Base-by-base conservation (phyloP, 305 asterid species). In the Fraxinus greggii region DNA sequence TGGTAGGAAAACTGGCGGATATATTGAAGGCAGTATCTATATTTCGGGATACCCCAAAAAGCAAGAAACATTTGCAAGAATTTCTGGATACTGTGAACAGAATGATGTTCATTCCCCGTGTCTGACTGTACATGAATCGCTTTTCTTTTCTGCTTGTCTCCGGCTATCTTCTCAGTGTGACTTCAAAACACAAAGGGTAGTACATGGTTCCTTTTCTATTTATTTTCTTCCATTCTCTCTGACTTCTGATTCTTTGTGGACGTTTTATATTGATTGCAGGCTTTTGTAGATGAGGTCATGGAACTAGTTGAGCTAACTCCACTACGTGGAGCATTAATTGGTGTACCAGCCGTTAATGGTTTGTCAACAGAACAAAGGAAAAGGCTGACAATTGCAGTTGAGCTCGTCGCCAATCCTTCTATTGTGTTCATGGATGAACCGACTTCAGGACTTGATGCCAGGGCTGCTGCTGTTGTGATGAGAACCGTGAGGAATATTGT, bases 381-480 rank as follows among this genome's bases (percentile, higher is more conserved):
- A 83, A 87, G 97, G 87, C 88, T 93, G 81, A 93, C 97, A 12
- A 93, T 93, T 76, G 94, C 95, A 0, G 91, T 93, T 33, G 97
- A 93, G 86, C 95, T 93, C 61, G 95, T 93, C 77, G 97, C 95
- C 36, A 93, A 93, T 85, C 97, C 97, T 82, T 93, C 97, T 23
- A 93, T 93, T 17, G 97, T 93, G 42, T 93, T 93, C 86, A 93
- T 93, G 97, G 97, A 93, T 75, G 97, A 93, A 79, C 97, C 97
- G 2, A 93, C 97, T 38, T 93, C 97, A 26, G 95, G 97, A 29
- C 92, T 93, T 1, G 97, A 93, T 86, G 97, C 97, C 79, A 86
- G 97, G 84, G 84, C 97, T 54, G 97, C 97, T 36, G 94, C 97
- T 84, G 92, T 93, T 79, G 95, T 93, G 82, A 93, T 93, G 97